Evolutionary conservation across 2,329 filamentous ascomycete species (phyloP).

Genomic region (Pseudogymnoascus sp.): DNA sequence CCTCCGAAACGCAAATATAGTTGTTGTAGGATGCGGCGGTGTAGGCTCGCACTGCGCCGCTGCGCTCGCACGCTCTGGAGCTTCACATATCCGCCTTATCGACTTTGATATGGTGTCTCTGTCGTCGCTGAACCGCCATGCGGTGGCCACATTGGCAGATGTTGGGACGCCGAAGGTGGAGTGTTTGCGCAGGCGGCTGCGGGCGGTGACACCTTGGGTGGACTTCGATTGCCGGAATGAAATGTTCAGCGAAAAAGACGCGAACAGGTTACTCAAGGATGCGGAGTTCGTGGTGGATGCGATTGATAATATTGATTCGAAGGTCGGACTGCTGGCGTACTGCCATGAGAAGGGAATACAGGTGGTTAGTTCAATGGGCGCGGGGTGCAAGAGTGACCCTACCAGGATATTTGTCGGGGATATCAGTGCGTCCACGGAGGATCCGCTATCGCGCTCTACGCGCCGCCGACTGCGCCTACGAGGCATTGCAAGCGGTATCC

Average conservation of each 20-base stretch:
- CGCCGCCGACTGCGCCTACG: conserved; percentile 62
- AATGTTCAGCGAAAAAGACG: conserved; percentile 64
- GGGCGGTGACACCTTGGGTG: conserved; percentile 87
- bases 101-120: conserved; percentile 98
- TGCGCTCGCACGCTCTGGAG: conserved; percentile 79
- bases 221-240: conserved; percentile 79
- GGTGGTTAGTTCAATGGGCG: conserved; percentile 93
- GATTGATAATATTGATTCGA: conserved; percentile 97
- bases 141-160: conserved; percentile 86
- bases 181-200: conserved; percentile 68
- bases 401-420: conserved; percentile 86
- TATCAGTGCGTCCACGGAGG: conserved; percentile 79
- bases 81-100: conserved; percentile 77
- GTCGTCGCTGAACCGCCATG: conserved; percentile 90
- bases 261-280: conserved; percentile 56
- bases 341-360: conserved; percentile 69
- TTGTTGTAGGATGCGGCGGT: conserved; percentile 88
- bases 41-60: conserved; percentile 89
- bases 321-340: conserved; percentile 82
- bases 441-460: conserved; percentile 79
- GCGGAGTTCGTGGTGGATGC: conserved; percentile 93
- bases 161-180: conserved; percentile 89
- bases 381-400: conserved; percentile 81
- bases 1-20: conserved; percentile 72
- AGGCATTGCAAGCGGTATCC: conserved; percentile 77